phyloP scores from a whole-genome alignment of 176 grass and related monocot species.

The Pontederia paniculata region DNA sequence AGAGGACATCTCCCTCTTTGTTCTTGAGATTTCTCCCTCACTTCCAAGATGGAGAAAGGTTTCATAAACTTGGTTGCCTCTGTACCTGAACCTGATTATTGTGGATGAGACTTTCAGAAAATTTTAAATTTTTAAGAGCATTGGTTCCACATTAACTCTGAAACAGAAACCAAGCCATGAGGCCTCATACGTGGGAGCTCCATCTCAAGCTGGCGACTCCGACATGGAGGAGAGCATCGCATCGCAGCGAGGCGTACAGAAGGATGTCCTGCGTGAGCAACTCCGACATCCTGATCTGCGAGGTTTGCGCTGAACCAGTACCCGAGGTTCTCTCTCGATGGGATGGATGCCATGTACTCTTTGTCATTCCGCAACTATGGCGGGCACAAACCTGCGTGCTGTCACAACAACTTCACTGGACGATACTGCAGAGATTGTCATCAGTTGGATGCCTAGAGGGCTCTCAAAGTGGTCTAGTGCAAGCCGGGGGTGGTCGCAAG shows the following conservation, averaged over 20 bases:
- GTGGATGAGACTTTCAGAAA: too few species aligned
- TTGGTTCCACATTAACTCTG: conserved; percentile 52
- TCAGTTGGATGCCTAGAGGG: conserved; percentile 58
- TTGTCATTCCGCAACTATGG: conserved; percentile 49
- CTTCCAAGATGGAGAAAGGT: conserved; percentile 2
- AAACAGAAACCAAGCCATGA: conserved; percentile 28
- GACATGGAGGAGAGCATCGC: conserved; percentile 37
- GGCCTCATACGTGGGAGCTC: conserved; percentile 25
- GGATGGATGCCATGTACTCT: conserved; percentile 84
- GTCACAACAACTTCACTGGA: conserved; percentile 23
- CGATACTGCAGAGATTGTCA: conserved; percentile 16
- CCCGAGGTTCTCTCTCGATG: conserved; percentile 88
- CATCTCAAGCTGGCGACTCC: conserved; percentile 31
- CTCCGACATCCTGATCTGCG: conserved; percentile 68
- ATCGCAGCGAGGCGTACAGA: conserved; percentile 20
- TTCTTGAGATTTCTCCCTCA: not conserved
- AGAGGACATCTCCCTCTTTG: not conserved
- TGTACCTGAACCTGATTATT: too few species aligned
- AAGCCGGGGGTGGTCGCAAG: conserved; percentile 73
- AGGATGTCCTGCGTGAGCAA: conserved; percentile 81
- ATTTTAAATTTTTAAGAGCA: too few species aligned
- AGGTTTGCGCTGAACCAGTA: conserved; percentile 70
- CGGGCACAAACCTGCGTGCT: conserved; percentile 24
- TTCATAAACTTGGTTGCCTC: not conserved
- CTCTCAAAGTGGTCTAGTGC: conserved; percentile 77